These are phyloP conservation scores for Paramecium bursaria DNA, from an alignment of 73 alveolate genomes.

Conservation along the genomic window DNA sequence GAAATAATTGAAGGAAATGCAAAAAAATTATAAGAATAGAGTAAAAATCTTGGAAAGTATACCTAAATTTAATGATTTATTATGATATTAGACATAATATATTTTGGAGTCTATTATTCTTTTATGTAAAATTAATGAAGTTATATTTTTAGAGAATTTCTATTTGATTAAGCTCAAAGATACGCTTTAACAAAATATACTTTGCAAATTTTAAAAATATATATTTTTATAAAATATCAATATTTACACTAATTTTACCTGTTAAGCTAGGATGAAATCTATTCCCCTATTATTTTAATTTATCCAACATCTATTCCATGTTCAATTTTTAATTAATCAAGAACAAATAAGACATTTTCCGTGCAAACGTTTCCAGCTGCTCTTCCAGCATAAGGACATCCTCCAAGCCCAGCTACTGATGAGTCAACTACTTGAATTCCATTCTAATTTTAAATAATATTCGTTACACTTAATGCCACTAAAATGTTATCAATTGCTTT, in stretches of 20 bases:
- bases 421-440: slow-evolving; percentile 93
- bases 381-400: slow-evolving; percentile 98
- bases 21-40: too few relatives aligned
- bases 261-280: slow-evolving; percentile 69
- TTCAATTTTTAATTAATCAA: slow-evolving; percentile 86
- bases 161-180: too few relatives aligned
- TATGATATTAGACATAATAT: too few relatives aligned
- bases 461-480: slow-evolving; percentile 79
- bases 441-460: slow-evolving; percentile 10
- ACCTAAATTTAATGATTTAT: too few relatives aligned
- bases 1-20: too few relatives aligned
- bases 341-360: slow-evolving; percentile 87
- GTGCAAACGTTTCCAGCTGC: slow-evolving; percentile 96
- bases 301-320: slow-evolving; percentile 83
- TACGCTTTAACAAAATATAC: too few relatives aligned
- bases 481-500: slow-evolving; percentile 87
- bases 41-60: too few relatives aligned
- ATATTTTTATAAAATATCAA: too few relatives aligned
- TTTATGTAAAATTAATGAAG: too few relatives aligned
- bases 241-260: slow-evolving; percentile 73
- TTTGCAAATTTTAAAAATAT: too few relatives aligned
- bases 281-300: slow-evolving; percentile 76
- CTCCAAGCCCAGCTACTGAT: slow-evolving; percentile 96
- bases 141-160: too few relatives aligned
- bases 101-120: too few relatives aligned